Evolutionary conservation across 2,329 filamentous ascomycete species (phyloP), one percentile per base, ranked within the genome.

Genomic region (Penicillium digitatum): DNA sequence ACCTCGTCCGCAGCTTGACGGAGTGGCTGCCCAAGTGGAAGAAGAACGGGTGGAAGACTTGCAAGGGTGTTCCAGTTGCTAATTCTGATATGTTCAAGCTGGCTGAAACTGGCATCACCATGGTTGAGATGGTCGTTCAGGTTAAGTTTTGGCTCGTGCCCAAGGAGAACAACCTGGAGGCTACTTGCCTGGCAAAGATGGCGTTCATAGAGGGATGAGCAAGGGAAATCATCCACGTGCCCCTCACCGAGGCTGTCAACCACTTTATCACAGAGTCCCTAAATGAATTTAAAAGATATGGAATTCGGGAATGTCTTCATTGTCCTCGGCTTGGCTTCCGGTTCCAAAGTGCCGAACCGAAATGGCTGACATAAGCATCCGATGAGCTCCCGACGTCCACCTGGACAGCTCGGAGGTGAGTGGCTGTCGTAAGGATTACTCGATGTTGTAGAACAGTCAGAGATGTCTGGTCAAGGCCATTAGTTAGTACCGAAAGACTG

Each of bases 1-100:
- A 70, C 29, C 16, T 75, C 5, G 67, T 72, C 1, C 61, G 70
- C 24, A 63, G 67, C 4, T 60, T 72, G 54, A 66, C 69, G 1
- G 57, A 66, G 7, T 71, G 63, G 61, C 61, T 74, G 6, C 50
- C 60, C 3, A 62, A 65, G 22, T 75, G 72, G 70, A 66, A 69
- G 32, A 31, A 48, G 1, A 68, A 70, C 37, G 63, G 62, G 1
- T 72, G 64, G 51, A 62, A 60, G 16, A 66, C 64, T 10, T 55
- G 62, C 6, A 57, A 57, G 10, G 66, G 70, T 1, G 27, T 46
- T 7, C 53, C 32, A 3, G 59, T 73, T 11, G 62, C 58, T 2
- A 68, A 72, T 29, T 44, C 39, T 3, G 50, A 57, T 0, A 48
- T 65, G 11, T 70, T 69, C 52, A 20, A 60, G 16, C 27, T 68